Evolutionary conservation across 1,139 yeast genomes (phyloP).

Genomic region (Geotrichum phurueaensis): DNA sequence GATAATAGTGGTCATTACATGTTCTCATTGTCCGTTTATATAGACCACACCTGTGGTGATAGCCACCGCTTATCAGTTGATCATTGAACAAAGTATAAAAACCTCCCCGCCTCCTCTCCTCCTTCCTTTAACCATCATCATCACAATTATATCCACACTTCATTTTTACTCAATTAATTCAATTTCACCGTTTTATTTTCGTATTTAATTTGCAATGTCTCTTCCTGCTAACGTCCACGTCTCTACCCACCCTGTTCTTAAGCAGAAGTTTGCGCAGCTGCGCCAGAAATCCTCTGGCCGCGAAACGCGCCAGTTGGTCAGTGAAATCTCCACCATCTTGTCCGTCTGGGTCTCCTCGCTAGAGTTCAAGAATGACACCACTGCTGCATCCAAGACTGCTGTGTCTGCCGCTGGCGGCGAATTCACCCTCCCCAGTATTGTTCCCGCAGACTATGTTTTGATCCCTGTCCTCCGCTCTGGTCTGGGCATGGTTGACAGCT

Average conservation of each 20-base stretch:
- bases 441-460: constrained; percentile 28
- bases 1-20: too few relatives aligned
- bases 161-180: too few relatives aligned
- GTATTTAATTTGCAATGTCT: constrained; percentile 1
- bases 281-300: constrained; percentile 25
- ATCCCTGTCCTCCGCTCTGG: constrained; percentile 36
- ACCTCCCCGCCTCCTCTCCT: too few relatives aligned
- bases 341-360: constrained; percentile 31
- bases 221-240: constrained; percentile 24
- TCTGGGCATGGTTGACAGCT: constrained; percentile 33
- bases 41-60: too few relatives aligned
- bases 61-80: too few relatives aligned
- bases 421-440: constrained; percentile 18
- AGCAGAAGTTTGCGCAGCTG: constrained; percentile 30
- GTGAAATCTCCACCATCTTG: constrained; percentile 29
- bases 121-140: too few relatives aligned
- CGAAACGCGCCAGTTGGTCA: constrained; percentile 26
- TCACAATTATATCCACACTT: too few relatives aligned
- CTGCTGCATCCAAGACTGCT: constrained; percentile 8
- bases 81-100: too few relatives aligned
- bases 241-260: constrained; percentile 31
- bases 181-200: too few relatives aligned
- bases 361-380: constrained; percentile 17
- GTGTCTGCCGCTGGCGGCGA: constrained; percentile 26
- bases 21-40: too few relatives aligned